A percentile compares a stretch with the other conserved stretches of the same genome.
Conservation (phyloP, 2,329 filamentous ascomycete genomes). For the Curvularia sp. region DNA sequence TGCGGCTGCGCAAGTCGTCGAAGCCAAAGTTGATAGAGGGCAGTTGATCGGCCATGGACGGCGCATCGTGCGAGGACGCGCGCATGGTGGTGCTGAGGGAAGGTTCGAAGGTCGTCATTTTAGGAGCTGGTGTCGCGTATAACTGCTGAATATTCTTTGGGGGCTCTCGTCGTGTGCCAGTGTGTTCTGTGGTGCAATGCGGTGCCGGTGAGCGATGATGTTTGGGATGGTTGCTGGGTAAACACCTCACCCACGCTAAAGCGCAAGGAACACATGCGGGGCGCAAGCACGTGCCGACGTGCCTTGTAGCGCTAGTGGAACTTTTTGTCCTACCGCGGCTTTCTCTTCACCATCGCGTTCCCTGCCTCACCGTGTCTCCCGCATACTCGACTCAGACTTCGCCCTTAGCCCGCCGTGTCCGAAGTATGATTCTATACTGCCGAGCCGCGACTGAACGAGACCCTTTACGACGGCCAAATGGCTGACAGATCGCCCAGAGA, state of each 20-base stretch:
- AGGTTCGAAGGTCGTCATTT: slow-evolving; percentile 70
- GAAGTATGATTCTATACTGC: slow-evolving; percentile 36
- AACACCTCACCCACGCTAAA: slow-evolving; percentile 35
- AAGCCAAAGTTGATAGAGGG: slow-evolving; percentile 95
- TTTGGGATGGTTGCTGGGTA: slow-evolving; percentile 40
- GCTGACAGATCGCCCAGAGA: slow-evolving; percentile 60
- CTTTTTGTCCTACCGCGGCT: slow-evolving; percentile 24
- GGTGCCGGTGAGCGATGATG: slow-evolving; percentile 10
- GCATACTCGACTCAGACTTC: not conserved
- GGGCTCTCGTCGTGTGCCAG: slow-evolving; percentile 9
- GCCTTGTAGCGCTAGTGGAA: slow-evolving; percentile 33
- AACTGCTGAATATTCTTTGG: not conserved
- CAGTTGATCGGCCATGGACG: slow-evolving; percentile 77
- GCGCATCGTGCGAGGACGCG: slow-evolving; percentile 64
- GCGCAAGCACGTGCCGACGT: slow-evolving; percentile 40
- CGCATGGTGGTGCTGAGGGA: slow-evolving; percentile 72
- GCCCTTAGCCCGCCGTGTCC: slow-evolving; percentile 3
- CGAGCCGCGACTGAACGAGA: slow-evolving; percentile 20
- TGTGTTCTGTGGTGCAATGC: slow-evolving; percentile 30
- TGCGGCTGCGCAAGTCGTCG: slow-evolving; percentile 91
- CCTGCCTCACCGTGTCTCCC: not conserved
- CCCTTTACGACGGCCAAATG: slow-evolving; percentile 59
- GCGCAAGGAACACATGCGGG: slow-evolving; percentile 15
- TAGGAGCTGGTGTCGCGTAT: slow-evolving; percentile 38
- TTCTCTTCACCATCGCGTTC: slow-evolving; percentile 17